A percentile compares a stretch with the other conserved stretches of the same genome.
phyloP scores from a whole-genome alignment of 176 grass and related monocot species.

The Neostapfia colusana region DNA sequence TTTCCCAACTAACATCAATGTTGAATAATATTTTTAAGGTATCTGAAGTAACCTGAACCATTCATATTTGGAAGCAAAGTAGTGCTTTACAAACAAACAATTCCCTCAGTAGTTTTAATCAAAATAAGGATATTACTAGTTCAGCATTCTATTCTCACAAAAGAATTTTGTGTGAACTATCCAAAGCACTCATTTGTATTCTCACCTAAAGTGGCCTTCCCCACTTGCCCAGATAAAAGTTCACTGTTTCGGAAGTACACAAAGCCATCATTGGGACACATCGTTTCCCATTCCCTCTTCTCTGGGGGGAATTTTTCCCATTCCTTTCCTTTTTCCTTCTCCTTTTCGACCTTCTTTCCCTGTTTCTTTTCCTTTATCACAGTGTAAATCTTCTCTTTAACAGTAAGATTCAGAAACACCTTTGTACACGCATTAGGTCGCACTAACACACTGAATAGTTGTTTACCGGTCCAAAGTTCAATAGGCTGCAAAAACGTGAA shows the following conservation, averaged over 20 bases:
- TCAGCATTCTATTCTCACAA: not conserved
- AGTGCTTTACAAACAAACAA: not conserved
- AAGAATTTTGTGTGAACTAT: not conserved
- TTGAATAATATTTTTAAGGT: not conserved
- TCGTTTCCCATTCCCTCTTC: conserved; percentile 52
- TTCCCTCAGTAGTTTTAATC: not conserved
- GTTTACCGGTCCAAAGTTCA: conserved; percentile 98
- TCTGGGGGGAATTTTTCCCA: not conserved
- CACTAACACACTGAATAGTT: conserved; percentile 86
- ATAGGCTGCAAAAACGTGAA: conserved; percentile 63
- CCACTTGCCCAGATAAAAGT: conserved; percentile 84
- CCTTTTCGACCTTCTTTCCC: not conserved
- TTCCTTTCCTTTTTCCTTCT: not conserved
- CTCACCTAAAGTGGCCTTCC: conserved; percentile 89
- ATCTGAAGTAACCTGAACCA: conserved; percentile 14
- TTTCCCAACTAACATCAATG: conserved; percentile 9
- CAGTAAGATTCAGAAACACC: conserved; percentile 86
- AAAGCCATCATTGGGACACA: conserved; percentile 90
- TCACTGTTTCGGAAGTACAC: conserved; percentile 96
- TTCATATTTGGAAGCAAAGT: not conserved
- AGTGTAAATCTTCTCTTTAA: conserved; percentile 78
- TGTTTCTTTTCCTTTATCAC: not conserved
- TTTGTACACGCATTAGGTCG: conserved; percentile 80
- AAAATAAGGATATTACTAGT: not conserved
- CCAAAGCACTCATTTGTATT: not conserved